Base-by-base conservation (phyloP, 768 basidiomycete species). In the Trametes meyenii region DNA sequence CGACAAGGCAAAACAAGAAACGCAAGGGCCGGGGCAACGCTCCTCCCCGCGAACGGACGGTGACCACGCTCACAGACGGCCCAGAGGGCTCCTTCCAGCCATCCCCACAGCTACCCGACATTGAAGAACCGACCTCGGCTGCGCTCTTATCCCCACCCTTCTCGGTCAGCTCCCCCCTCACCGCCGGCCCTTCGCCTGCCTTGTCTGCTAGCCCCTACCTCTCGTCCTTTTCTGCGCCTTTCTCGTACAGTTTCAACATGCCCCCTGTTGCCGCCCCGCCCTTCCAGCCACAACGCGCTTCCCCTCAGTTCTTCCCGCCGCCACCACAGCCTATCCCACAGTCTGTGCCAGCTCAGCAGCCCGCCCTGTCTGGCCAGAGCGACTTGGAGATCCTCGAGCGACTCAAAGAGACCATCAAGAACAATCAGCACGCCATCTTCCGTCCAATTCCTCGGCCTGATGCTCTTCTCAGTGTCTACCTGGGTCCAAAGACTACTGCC, bases 331-430 rank as follows among this genome's bases (percentile, higher is more conserved):
- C 50, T 13, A 51, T 60, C 36, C 60, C 51, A 6, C 40, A 43
- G n/a, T 21, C 38, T 14, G 5, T 17, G 29, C 57, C 57, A 35
- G n/a, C 64, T 33, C 52, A 67, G 17, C 52, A 66, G 2, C 16
- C 26, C 16, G 69, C 81, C 0, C 81, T 83, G 2, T 79, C 82
- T 21, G 88, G 86, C 8, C 79, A 83, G 67, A 81, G 78, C 69
- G 90, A 91, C 74, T 81, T 92, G 63, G 87, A 90, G 71, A 80
- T 86, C 35, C 81, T 92, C 61, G 85, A 91, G 74, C 85, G 85
- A 58, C 84, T 92, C 72, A 92, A 92, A 72, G 76, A 83, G 23
- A 76, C 82, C 57, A 92, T 92, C 73, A 87, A 85, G 69, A 80
- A 78, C 35, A 84, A 83, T 51, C 89, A 92, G 69, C 90, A 92